Evolutionary conservation across 2,329 filamentous ascomycete species (phyloP).

Genomic region (Balansia obtecta): DNA sequence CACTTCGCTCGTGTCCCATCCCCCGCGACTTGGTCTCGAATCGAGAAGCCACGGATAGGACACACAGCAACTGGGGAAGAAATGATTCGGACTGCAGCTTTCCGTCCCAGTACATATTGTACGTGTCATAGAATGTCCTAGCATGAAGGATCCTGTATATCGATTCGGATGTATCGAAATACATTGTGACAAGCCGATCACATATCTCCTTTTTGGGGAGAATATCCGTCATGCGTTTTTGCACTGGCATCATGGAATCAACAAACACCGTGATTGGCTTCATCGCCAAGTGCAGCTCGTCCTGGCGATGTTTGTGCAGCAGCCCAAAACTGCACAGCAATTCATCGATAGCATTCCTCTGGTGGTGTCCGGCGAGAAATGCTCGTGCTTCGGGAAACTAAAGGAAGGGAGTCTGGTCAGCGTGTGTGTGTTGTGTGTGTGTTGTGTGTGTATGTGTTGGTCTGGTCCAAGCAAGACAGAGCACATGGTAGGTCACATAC

Average conservation of each 20-base stretch:
- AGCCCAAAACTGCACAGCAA: constrained; percentile 32
- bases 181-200: constrained; percentile 36
- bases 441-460: too few species aligned
- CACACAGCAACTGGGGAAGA: constrained; percentile 38
- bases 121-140: constrained; percentile 37
- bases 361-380: constrained; percentile 4
- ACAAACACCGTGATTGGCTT: constrained; percentile 43
- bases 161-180: constrained; percentile 37
- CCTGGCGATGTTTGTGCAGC: constrained; percentile 34
- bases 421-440: not conserved
- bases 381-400: constrained; percentile 8
- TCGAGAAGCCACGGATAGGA: constrained; percentile 40
- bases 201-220: constrained; percentile 38
- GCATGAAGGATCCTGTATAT: constrained; percentile 42
- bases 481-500: constrained; percentile 20
- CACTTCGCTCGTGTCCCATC: constrained; percentile 35
- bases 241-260: constrained; percentile 45
- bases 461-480: too few species aligned
- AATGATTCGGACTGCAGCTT: constrained; percentile 35
- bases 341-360: constrained; percentile 21
- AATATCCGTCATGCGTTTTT: constrained; percentile 45
- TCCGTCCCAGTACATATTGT: constrained; percentile 39
- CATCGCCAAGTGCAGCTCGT: constrained; percentile 33
- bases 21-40: constrained; percentile 39
- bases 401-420: not conserved